These are phyloP conservation scores for Mytilinidion resinicola DNA, from an alignment of 495 filamentous ascomycete genomes.

Conservation along the genomic window DNA sequence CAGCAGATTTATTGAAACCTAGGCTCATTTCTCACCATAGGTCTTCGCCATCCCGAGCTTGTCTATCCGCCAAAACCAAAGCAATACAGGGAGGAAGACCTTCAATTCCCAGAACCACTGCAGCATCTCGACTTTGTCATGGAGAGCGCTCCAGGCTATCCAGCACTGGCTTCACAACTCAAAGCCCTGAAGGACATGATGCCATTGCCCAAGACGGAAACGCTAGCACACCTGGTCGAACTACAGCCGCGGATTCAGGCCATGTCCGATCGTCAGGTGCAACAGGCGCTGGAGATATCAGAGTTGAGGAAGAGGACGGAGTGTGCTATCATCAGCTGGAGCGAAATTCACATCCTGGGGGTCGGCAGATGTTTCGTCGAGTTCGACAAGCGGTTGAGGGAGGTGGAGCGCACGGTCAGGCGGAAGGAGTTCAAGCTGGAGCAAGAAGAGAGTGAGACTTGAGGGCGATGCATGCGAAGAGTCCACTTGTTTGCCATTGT, in stretches of 20 bases:
- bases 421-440: slow-evolving; percentile 46
- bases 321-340: slow-evolving; percentile 68
- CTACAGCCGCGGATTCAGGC: slow-evolving; percentile 65
- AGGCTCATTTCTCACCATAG: neutral
- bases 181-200: slow-evolving; percentile 73
- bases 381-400: slow-evolving; percentile 61
- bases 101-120: slow-evolving; percentile 23
- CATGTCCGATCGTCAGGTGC: slow-evolving; percentile 57
- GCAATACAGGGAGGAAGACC: no score
- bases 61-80: no score
- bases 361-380: slow-evolving; percentile 67
- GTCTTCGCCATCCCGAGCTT: no score
- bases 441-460: slow-evolving; percentile 29
- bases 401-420: slow-evolving; percentile 59
- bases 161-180: slow-evolving; percentile 68
- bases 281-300: slow-evolving; percentile 65
- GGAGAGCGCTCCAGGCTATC: slow-evolving; percentile 66
- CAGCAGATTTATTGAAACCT: neutral
- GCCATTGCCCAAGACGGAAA: slow-evolving; percentile 62
- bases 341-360: slow-evolving; percentile 63
- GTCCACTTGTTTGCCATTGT: neutral
- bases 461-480: neutral
- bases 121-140: slow-evolving; percentile 63
- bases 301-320: slow-evolving; percentile 69
- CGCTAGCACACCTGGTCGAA: slow-evolving; percentile 60